phyloP scores from a whole-genome alignment of 306 rosid species.

The Nissolia schottii region DNA sequence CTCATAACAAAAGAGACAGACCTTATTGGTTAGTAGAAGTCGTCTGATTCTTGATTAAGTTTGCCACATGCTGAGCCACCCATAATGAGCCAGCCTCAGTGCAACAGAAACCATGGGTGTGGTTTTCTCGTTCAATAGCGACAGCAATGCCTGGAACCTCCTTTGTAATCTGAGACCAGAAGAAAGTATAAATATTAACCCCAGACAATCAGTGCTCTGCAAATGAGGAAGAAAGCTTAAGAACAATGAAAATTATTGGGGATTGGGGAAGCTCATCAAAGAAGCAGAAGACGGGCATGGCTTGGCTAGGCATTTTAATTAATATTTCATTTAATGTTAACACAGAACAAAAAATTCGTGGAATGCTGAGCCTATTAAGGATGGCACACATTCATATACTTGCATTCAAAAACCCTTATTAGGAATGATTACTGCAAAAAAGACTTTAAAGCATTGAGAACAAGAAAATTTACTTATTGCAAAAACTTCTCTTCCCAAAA shows the following conservation, averaged over 20 bases:
- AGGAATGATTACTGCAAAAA: background rate
- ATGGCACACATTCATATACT: background rate
- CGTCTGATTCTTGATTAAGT: conserved; percentile 52
- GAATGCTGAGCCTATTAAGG: background rate
- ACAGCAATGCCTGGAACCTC: conserved; percentile 61
- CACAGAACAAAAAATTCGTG: background rate
- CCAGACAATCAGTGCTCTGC: conserved; percentile 10
- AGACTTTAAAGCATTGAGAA: background rate
- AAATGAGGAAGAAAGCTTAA: background rate
- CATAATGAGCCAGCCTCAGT: conserved; percentile 75
- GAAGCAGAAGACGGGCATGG: background rate
- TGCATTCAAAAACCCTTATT: background rate
- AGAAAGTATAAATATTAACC: conserved; percentile 5
- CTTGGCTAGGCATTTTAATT: conserved; percentile 1
- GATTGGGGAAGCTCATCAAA: conserved; percentile 2
- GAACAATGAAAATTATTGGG: background rate
- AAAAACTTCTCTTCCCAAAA: background rate
- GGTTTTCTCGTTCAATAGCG: conserved; percentile 66
- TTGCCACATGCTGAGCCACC: conserved; percentile 77
- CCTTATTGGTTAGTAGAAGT: conserved; percentile 31
- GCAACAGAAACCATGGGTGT: conserved; percentile 71
- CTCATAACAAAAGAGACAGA: conserved; percentile 14
- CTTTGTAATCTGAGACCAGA: conserved; percentile 55
- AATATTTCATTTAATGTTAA: background rate
- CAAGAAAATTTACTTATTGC: background rate